Conservation (phyloP, 257 asterid species). For the Nyctanthes arbortristis region DNA sequence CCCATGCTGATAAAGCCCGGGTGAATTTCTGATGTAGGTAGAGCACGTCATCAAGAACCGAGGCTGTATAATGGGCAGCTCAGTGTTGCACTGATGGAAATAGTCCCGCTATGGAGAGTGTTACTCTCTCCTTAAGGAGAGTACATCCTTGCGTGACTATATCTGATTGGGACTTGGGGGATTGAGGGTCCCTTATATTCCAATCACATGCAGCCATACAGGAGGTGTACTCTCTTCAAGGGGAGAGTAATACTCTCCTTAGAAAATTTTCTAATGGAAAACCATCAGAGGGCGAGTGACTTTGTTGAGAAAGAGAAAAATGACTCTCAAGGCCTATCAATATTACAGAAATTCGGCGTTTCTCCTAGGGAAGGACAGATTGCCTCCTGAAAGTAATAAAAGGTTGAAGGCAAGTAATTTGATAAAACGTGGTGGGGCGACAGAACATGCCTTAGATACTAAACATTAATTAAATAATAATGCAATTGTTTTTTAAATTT, state of each 20-base stretch:
- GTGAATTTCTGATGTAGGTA: constrained; percentile 52
- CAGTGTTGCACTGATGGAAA: constrained; percentile 65
- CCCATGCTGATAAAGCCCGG: constrained; percentile 38
- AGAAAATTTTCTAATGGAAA: constrained; percentile 48
- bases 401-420: constrained; percentile 60
- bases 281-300: constrained; percentile 41
- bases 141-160: too few relatives aligned
- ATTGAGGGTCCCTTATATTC: too few relatives aligned
- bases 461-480: too few relatives aligned
- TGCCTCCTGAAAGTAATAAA: constrained; percentile 70
- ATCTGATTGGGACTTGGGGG: too few relatives aligned
- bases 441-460: constrained; percentile 33
- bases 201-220: too few relatives aligned
- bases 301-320: constrained; percentile 82
- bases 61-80: constrained; percentile 62
- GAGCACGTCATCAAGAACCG: constrained; percentile 44
- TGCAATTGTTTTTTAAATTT: too few relatives aligned
- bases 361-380: constrained; percentile 80
- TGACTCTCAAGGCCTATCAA: constrained; percentile 88
- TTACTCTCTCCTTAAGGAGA: too few relatives aligned
- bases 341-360: constrained; percentile 77
- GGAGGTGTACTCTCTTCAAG: too few relatives aligned
- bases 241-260: too few relatives aligned
- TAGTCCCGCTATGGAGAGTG: too few relatives aligned
- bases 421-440: constrained; percentile 52